Evolutionary conservation across 257 asterid species (phyloP), one percentile per base, ranked within the genome.

Genomic region (Linderniella brevidens): DNA sequence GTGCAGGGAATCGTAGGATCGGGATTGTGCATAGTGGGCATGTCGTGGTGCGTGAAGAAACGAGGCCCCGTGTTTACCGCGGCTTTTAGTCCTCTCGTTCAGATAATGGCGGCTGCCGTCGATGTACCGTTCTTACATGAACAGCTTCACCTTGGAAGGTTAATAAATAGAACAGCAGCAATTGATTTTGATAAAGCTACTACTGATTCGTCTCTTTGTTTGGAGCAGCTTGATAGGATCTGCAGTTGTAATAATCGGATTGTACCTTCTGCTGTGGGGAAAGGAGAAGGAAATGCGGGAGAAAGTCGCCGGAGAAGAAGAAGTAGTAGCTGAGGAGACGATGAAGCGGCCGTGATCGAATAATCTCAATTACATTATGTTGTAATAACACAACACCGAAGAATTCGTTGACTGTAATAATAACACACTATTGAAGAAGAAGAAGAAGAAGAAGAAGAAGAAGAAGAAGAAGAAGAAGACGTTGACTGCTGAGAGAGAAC

Each of bases 11-110:
- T 75, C 61, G 51, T 84, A 35, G 95, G 82, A 37, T 80, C 95
- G 4, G 92, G 95, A 18, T 43, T 84, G 49, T 84, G 93, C 68
- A 77, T 61, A 17, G 92, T 72, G 62, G 90, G 90, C 37, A 77
- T 80, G 90, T 65, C 95, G 7, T 80, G 95, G 93, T 85, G 93
- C 56, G 80, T 85, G 13, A 80, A 80, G 78, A 69, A 73, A 69
- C 67, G 73, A 14, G 92, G 93, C 15, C 78, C 87, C 0, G 82
- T 85, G 11, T 78, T 80, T 58, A 75, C 87, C 1, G 79, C 93
- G 40, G 81, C 93, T 5, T 84, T 84, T 57, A 77, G 90, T 60
- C 92, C 93, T 0, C 63, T 80, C 8, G 70, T 80, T 42, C 84
- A 74, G 74, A 73, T 77, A 13, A 66, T 77, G 64, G 90, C 90